A percentile compares a stretch with the other conserved stretches of the same genome.
Evolutionary conservation across 2,329 filamentous ascomycete species (phyloP).

Genomic region (Neobulgaria alba): DNA sequence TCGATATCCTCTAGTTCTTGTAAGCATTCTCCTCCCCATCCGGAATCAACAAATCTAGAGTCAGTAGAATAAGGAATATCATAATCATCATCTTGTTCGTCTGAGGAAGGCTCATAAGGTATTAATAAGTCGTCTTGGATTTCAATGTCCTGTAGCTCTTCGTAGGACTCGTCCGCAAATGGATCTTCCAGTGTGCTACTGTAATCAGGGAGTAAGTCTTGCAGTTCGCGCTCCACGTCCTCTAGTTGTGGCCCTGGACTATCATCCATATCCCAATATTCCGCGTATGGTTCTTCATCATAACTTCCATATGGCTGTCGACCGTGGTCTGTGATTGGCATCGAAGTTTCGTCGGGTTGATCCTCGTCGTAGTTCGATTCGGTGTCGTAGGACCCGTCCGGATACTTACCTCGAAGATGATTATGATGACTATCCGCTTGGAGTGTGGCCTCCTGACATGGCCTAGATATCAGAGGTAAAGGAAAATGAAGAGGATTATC

Average conservation of each 20-base stretch:
- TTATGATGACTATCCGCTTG: conserved; percentile 27
- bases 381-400: conserved; percentile 17
- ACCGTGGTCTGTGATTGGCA: background rate
- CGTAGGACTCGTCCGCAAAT: conserved; percentile 21
- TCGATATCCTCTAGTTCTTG: conserved; percentile 94
- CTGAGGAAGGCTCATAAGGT: conserved; percentile 38
- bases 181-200: background rate
- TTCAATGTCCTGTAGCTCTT: conserved; percentile 21
- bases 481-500: conserved; percentile 24
- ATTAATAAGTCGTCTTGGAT: conserved; percentile 11
- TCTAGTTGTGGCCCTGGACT: background rate
- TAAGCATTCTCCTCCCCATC: conserved; percentile 79
- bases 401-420: conserved; percentile 44
- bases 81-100: conserved; percentile 55
- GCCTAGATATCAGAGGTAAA: conserved; percentile 14
- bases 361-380: conserved; percentile 47
- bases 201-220: background rate
- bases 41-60: conserved; percentile 58
- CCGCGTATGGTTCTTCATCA: conserved; percentile 17
- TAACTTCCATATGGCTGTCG: background rate
- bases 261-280: conserved; percentile 1
- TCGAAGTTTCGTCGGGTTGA: conserved; percentile 22
- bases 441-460: conserved; percentile 18
- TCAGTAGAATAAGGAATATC: conserved; percentile 41
- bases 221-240: background rate